phyloP scores from a whole-genome alignment of 2,329 filamentous ascomycete genomes.

The Alternaria novae-zelandiae region DNA sequence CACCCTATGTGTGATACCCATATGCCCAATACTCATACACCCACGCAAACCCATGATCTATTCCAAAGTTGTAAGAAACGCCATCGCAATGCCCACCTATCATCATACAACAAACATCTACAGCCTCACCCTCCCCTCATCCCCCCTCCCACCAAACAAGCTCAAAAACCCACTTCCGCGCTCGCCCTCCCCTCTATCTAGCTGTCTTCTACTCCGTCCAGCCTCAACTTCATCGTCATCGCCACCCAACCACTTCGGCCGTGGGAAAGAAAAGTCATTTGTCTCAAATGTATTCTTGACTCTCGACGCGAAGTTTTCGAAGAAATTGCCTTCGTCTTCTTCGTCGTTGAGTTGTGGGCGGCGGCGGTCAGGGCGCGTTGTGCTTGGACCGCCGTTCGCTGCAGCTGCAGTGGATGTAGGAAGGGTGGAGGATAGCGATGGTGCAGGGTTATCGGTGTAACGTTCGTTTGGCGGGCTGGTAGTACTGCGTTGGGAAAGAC shows the following conservation, averaged over 20 bases:
- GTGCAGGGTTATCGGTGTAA: constrained; percentile 30
- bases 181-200: constrained; percentile 13
- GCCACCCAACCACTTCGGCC: constrained; percentile 81
- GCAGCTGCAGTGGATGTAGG: background rate
- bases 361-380: constrained; percentile 18
- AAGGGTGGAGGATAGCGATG: constrained; percentile 2
- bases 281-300: constrained; percentile 92
- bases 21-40: background rate
- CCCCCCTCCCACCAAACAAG: constrained; percentile 43
- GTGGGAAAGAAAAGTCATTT: constrained; percentile 58
- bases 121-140: constrained; percentile 44
- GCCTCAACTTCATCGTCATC: constrained; percentile 50
- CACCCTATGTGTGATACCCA: background rate
- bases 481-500: constrained; percentile 29
- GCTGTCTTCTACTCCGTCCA: constrained; percentile 7
- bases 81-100: constrained; percentile 1
- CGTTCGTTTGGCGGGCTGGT: constrained; percentile 27
- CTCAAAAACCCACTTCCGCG: constrained; percentile 29
- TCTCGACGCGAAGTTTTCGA: constrained; percentile 80
- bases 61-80: background rate
- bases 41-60: background rate
- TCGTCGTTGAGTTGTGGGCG: constrained; percentile 56
- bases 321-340: constrained; percentile 79
- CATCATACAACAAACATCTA: constrained; percentile 12
- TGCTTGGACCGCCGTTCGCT: constrained; percentile 18